A percentile compares a stretch with the other conserved stretches of the same genome.
Evolutionary conservation across 2,329 filamentous ascomycete genomes (phyloP).

Genomic region (Fusarium brachygibbosum): DNA sequence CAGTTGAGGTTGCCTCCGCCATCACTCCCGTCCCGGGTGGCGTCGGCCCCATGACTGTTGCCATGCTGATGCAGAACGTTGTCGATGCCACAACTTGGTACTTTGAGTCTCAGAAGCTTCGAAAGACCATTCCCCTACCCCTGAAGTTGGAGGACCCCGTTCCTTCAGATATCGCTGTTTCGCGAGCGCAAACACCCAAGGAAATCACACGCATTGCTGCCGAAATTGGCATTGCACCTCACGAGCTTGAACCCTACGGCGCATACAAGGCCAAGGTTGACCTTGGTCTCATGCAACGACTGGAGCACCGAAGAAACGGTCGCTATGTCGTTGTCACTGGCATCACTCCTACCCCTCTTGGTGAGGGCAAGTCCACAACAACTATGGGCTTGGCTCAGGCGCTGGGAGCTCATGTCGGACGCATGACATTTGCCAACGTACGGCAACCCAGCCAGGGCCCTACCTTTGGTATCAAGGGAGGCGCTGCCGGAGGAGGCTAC

Average conservation of each 20-base stretch:
- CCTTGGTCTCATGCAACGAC: constrained; percentile 81
- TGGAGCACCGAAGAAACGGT: constrained; percentile 89
- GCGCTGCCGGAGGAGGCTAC: constrained; percentile 96
- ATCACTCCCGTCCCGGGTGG: constrained; percentile 98
- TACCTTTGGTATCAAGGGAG: constrained; percentile 99
- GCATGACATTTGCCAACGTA: constrained; percentile 94
- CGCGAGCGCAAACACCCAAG: constrained; percentile 91
- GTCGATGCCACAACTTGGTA: constrained; percentile 86
- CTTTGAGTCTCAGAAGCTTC: constrained; percentile 85
- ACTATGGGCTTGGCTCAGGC: constrained; percentile 96
- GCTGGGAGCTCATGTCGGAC: constrained; percentile 87
- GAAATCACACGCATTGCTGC: constrained; percentile 85
- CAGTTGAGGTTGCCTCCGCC: constrained; percentile 85
- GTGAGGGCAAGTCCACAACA: constrained; percentile 98
- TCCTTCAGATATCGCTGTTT: constrained; percentile 96
- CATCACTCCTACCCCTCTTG: constrained; percentile 95
- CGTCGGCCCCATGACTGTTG: constrained; percentile 98
- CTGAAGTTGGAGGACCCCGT: constrained; percentile 84
- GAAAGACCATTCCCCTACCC: constrained; percentile 85
- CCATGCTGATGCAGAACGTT: constrained; percentile 97
- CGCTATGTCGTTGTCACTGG: constrained; percentile 94
- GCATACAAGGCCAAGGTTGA: constrained; percentile 97
- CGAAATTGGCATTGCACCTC: constrained; percentile 87
- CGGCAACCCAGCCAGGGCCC: constrained; percentile 96
- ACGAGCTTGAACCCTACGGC: constrained; percentile 95